Percentiles rank a stretch among this genome's conserved stretches.
Conservation (phyloP, 805 yeast species). For the Sugiyamaella boreocaroliniensis region DNA sequence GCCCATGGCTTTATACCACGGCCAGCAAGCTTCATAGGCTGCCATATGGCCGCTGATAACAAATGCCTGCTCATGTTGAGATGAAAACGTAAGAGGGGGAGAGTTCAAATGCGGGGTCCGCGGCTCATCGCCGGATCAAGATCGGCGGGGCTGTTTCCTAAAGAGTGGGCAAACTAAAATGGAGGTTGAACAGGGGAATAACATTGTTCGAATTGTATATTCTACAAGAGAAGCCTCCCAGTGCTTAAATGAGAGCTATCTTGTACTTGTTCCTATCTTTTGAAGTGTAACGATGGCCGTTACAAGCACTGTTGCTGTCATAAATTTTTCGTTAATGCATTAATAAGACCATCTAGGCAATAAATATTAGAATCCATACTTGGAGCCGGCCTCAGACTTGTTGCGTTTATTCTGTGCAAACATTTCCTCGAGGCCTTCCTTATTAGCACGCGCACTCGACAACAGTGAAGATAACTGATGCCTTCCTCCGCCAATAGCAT, state of each 20-base stretch:
- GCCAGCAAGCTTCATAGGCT: neutral
- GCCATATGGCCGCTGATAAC: neutral
- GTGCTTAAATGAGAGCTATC: too few relatives aligned
- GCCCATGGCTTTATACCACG: too few relatives aligned
- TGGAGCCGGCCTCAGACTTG: constrained; percentile 25
- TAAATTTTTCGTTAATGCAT: neutral
- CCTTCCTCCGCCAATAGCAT: constrained; percentile 28
- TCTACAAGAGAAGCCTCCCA: too few relatives aligned
- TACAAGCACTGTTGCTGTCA: too few relatives aligned
- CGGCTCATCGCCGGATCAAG: neutral
- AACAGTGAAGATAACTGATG: constrained; percentile 30
- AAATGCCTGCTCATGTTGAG: neutral
- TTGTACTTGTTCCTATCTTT: too few relatives aligned
- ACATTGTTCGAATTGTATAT: too few relatives aligned
- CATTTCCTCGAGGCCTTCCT: constrained; percentile 29
- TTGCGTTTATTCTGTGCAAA: constrained; percentile 22
- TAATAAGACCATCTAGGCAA: neutral
- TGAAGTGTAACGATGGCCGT: too few relatives aligned
- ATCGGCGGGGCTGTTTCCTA: neutral
- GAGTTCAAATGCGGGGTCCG: neutral
- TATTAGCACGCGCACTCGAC: constrained; percentile 29
- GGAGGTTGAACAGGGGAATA: too few relatives aligned
- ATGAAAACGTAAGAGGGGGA: neutral
- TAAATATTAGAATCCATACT: constrained; percentile 26
- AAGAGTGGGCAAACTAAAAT: neutral